Base-by-base conservation (phyloP, 164 flowering plant species). In the Macadamia tetraphylla region DNA sequence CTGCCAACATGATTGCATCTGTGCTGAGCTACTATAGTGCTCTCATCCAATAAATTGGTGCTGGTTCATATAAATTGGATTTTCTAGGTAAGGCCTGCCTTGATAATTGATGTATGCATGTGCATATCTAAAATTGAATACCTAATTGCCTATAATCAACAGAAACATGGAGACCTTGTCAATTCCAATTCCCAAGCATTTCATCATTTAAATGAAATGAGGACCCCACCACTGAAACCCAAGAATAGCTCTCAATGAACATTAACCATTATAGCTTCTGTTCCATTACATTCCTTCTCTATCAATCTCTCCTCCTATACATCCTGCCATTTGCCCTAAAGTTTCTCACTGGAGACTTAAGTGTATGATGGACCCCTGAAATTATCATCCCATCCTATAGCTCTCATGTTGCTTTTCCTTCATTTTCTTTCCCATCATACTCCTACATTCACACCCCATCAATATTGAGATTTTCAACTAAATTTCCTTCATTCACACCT, bases 141-240 rank as follows among this genome's bases (percentile, higher is more conserved):
- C 23, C 23, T 23, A 23, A 23, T 23, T 23, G 23, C 23, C 23
- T 23, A 23, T 23, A 23, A 23, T 23, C 23, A 23, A 35, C 40
- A 35, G 5, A 35, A 35, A 35, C 40, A 35, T 0, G 5, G 40
- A 2, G 5, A 35, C 3, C 3, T 35, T 35, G 40, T 35, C 40
- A 35, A 35, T 35, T 35, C 40, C 5, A 35, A 35, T 35, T 35
- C 40, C 40, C 40, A 35, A 35, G 40, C 40, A 35, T 51, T 32
- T 70, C 59, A 69, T 70, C 67, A 70, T 70, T 49, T 44, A 8
- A 3, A 12, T 46, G 58, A 64, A 35, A 12, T 46, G 58, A 64
- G 72, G 72, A 63, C 72, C 68, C 59, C 44, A 35, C 60, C 69
- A 66, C 74, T 71, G 65, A 53, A 66, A 71, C 29, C 61, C 13